phyloP scores from a whole-genome alignment of 2,329 filamentous ascomycete genomes.

The Aureobasidium sp. region DNA sequence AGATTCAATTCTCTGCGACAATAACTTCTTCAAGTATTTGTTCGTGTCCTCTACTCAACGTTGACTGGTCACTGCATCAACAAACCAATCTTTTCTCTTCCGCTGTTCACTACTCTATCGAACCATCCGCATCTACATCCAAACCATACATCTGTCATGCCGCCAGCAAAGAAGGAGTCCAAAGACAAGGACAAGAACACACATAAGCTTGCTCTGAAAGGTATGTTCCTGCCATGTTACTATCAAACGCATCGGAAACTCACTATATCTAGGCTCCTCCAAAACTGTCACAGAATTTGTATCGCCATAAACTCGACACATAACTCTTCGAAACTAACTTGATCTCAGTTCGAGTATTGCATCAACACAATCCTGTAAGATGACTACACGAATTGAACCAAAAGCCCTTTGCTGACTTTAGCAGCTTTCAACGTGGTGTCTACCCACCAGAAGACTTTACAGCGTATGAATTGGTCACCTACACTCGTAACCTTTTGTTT shows the following conservation, averaged over 20 bases:
- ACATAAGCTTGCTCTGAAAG: slow-evolving; percentile 89
- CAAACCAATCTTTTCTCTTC: slow-evolving; percentile 3
- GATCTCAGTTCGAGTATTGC: slow-evolving; percentile 79
- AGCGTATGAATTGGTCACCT: slow-evolving; percentile 50
- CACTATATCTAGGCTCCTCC: slow-evolving; percentile 50
- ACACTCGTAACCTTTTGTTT: neutral
- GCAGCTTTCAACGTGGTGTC: slow-evolving; percentile 72
- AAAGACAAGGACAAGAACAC: slow-evolving; percentile 69
- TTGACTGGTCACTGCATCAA: neutral
- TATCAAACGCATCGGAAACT: neutral
- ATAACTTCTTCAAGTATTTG: neutral
- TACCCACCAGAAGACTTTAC: slow-evolving; percentile 96
- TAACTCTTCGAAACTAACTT: neutral
- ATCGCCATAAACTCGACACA: slow-evolving; percentile 26
- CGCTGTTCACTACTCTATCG: slow-evolving; percentile 3
- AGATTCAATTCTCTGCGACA: neutral
- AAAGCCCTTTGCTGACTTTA: neutral
- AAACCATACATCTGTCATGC: neutral
- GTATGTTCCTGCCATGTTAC: slow-evolving; percentile 38
- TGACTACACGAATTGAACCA: neutral
- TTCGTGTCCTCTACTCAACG: neutral
- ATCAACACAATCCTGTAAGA: slow-evolving; percentile 90
- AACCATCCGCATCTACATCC: neutral
- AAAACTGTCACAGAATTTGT: slow-evolving; percentile 95
- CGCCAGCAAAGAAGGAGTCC: slow-evolving; percentile 9